phyloP scores from a whole-genome alignment of 2,329 filamentous ascomycete genomes.

The Fusarium sp. region DNA sequence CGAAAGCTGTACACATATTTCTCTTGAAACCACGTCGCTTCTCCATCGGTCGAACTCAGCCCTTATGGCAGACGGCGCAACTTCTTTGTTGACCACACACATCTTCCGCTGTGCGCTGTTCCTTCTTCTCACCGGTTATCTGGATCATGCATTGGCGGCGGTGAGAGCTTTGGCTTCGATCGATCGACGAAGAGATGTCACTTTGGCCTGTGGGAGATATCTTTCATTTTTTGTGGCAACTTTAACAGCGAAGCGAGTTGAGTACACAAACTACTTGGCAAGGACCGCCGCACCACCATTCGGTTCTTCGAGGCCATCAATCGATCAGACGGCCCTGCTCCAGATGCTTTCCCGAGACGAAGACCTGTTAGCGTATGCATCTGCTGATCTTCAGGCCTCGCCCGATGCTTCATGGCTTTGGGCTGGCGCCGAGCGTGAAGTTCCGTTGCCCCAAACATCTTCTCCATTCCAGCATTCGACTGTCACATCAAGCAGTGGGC shows the following conservation, averaged over 20 bases:
- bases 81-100: conserved; percentile 81
- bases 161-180: conserved; percentile 78
- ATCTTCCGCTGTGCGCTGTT: conserved; percentile 89
- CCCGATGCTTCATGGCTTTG: conserved; percentile 86
- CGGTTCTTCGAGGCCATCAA: conserved; percentile 46
- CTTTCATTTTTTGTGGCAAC: conserved; percentile 82
- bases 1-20: conserved; percentile 78
- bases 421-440: conserved; percentile 69
- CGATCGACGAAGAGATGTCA: conserved; percentile 76
- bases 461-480: conserved; percentile 27
- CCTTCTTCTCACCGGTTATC: conserved; percentile 79
- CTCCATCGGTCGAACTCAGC: conserved; percentile 73
- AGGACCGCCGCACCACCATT: conserved; percentile 50
- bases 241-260: conserved; percentile 67
- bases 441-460: conserved; percentile 46
- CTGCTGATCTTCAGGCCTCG: conserved; percentile 86
- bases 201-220: conserved; percentile 82
- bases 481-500: conserved; percentile 50
- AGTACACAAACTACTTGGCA: conserved; percentile 56
- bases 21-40: conserved; percentile 82
- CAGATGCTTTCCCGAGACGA: conserved; percentile 71
- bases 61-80: conserved; percentile 72
- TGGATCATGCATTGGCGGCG: conserved; percentile 77
- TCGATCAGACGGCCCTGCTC: conserved; percentile 50
- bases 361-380: conserved; percentile 87